Evolutionary conservation across 148 eudicot species (phyloP).

Genomic region (Chenopodium berlandieri): DNA sequence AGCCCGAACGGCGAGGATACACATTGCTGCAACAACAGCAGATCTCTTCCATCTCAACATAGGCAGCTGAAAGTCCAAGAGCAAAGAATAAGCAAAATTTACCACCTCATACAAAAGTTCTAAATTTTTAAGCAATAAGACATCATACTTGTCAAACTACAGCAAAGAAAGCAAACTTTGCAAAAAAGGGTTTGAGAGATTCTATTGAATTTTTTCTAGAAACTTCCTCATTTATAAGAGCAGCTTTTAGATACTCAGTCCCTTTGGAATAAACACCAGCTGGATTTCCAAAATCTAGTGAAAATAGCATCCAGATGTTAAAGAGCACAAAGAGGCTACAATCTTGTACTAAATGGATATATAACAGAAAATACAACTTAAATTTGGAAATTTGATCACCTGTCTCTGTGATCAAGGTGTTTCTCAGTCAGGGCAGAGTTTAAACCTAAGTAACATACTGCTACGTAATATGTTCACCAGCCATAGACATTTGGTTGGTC

Average conservation of each 20-base stretch:
- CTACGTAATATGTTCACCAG: not conserved
- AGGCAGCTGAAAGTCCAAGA: conserved; percentile 58
- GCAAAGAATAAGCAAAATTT: conserved; percentile 17
- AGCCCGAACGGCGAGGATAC: conserved; percentile 95
- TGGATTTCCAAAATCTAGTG: not conserved
- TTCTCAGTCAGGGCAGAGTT: not conserved
- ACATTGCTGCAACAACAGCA: conserved; percentile 92
- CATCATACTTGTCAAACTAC: conserved; percentile 1
- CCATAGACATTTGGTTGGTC: not conserved
- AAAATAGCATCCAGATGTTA: not conserved
- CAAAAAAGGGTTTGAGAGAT: not conserved
- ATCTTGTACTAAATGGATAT: not conserved
- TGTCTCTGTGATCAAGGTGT: not conserved
- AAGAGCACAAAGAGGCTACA: not conserved
- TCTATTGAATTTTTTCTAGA: not conserved
- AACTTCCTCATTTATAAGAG: not conserved
- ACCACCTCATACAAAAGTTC: conserved; percentile 4
- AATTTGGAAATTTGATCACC: not conserved
- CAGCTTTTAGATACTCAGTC: not conserved
- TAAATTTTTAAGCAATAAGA: not conserved
- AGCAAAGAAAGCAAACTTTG: not conserved
- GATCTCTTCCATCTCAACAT: conserved; percentile 94
- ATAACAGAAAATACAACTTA: not conserved
- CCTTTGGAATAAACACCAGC: not conserved
- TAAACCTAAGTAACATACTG: not conserved